Percentiles rank a stretch among this genome's conserved stretches.
Evolutionary conservation across 768 basidiomycete genomes (phyloP).

Genomic region (Mycena albidolilacea): DNA sequence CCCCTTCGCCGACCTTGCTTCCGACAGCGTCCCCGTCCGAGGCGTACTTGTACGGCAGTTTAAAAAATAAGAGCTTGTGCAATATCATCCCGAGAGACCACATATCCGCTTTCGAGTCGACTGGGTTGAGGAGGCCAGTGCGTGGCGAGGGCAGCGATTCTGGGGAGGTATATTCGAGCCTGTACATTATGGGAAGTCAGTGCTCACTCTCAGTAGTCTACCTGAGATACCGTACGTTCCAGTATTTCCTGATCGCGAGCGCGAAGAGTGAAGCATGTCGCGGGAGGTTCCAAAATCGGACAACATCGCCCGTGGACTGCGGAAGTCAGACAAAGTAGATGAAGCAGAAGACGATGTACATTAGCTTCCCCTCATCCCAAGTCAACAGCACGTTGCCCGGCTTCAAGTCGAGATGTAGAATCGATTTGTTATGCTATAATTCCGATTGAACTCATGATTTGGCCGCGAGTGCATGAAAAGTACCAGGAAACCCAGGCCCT

Average conservation of each 20-base stretch:
- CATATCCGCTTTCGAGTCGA: conserved; percentile 94
- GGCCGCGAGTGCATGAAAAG: conserved; percentile 39
- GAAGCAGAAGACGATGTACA: conserved; percentile 61
- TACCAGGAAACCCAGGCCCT: conserved; percentile 91
- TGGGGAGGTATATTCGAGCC: conserved; percentile 90
- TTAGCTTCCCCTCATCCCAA: conserved; percentile 88
- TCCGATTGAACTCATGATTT: conserved; percentile 11
- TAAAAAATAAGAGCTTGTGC: conserved; percentile 93
- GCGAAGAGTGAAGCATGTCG: conserved; percentile 84
- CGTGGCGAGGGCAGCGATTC: conserved; percentile 83
- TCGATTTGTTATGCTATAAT: conserved; percentile 82
- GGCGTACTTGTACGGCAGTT: conserved; percentile 86
- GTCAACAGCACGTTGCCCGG: conserved; percentile 95
- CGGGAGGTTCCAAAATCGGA: conserved; percentile 97
- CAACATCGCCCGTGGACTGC: conserved; percentile 89
- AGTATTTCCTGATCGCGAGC: conserved; percentile 90
- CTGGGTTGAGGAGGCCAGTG: conserved; percentile 75
- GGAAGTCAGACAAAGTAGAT: conserved; percentile 13
- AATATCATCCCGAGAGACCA: conserved; percentile 98
- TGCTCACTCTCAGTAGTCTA: not conserved
- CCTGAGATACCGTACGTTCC: conserved; percentile 78
- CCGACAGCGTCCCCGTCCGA: conserved; percentile 69
- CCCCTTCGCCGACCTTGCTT: conserved; percentile 62
- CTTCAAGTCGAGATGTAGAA: conserved; percentile 94
- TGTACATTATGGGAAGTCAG: conserved; percentile 42